Conservation (phyloP, 805 yeast genomes). For the Myxozyma monticola region DNA sequence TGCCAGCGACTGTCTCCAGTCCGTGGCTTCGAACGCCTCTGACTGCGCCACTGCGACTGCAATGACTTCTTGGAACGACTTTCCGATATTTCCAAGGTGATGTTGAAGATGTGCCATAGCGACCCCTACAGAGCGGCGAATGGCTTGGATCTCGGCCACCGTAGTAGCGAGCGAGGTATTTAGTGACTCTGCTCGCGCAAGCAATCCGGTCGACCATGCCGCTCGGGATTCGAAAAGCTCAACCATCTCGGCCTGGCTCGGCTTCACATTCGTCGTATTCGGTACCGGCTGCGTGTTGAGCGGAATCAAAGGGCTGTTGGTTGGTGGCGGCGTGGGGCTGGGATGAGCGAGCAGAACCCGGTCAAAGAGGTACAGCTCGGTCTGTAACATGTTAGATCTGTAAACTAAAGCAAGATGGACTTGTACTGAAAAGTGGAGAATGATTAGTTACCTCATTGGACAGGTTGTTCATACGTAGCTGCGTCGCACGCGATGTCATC, state of each 20-base stretch:
- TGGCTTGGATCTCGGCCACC: constrained; percentile 26
- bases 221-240: constrained; percentile 26
- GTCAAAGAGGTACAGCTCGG: constrained; percentile 27
- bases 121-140: constrained; percentile 33
- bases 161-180: constrained; percentile 15
- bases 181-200: constrained; percentile 26
- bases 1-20: constrained; percentile 23
- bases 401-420: neutral
- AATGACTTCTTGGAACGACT: constrained; percentile 31
- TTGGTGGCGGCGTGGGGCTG: constrained; percentile 22
- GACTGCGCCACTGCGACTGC: constrained; percentile 32
- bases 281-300: constrained; percentile 28
- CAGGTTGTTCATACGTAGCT: constrained; percentile 24
- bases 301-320: constrained; percentile 25
- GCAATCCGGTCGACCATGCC: constrained; percentile 22
- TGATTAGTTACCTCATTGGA: constrained; percentile 17
- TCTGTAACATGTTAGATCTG: constrained; percentile 6
- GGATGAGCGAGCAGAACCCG: constrained; percentile 24
- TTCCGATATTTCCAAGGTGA: constrained; percentile 31
- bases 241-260: constrained; percentile 20
- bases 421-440: neutral
- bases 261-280: constrained; percentile 18
- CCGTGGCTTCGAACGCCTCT: constrained; percentile 28
- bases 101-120: constrained; percentile 34
- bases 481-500: constrained; percentile 30